Conservation (phyloP, 192 early-diverging fungal genomes). For the Podila verticillata region DNA sequence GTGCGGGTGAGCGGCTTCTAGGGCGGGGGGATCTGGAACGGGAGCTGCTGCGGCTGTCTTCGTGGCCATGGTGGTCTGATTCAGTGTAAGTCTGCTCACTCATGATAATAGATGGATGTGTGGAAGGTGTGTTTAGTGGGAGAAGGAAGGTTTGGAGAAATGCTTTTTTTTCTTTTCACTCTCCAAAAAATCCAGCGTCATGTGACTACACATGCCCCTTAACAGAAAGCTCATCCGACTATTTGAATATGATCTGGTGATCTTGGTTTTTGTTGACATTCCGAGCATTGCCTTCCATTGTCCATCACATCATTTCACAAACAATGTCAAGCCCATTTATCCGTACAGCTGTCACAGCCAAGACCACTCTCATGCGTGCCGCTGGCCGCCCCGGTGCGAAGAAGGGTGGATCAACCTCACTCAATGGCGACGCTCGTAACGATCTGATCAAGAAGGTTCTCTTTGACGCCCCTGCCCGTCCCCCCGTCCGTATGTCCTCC, state of each 20-base stretch:
- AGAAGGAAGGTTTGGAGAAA: not conserved
- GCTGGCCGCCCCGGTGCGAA: conserved; percentile 19
- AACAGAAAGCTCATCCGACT: too few species aligned
- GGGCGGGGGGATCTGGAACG: conserved; percentile 48
- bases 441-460: conserved; percentile 79
- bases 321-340: conserved; percentile 46
- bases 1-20: conserved; percentile 45
- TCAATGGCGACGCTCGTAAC: conserved; percentile 65
- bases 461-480: conserved; percentile 61
- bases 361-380: conserved; percentile 38
- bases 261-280: not conserved
- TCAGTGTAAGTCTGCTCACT: conserved; percentile 43
- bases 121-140: not conserved
- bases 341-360: conserved; percentile 25
- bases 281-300: not conserved
- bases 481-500: conserved; percentile 56
- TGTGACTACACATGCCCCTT: not conserved
- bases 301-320: not conserved
- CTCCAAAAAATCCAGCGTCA: not conserved
- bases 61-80: conserved; percentile 34
- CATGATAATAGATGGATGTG: conserved; percentile 8
- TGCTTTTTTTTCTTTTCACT: conserved; percentile 2
- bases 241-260: too few species aligned
- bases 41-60: conserved; percentile 36
- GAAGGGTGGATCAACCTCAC: conserved; percentile 31